Evolutionary conservation across 805 yeast species (phyloP).

Genomic region (Candida michaelii): DNA sequence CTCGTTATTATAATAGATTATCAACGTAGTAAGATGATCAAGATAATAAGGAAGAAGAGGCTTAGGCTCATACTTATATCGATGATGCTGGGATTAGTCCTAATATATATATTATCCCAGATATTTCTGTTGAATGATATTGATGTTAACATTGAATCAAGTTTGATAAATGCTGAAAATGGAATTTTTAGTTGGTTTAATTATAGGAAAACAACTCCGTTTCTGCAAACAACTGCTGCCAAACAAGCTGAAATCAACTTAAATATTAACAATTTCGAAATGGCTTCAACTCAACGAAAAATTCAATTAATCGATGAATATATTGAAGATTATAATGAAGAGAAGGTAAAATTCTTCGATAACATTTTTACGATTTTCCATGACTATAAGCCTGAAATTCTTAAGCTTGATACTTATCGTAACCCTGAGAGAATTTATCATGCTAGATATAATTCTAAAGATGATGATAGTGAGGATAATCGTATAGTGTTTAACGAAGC

Average conservation of each 20-base stretch:
- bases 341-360: constrained; percentile 34
- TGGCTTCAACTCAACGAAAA: constrained; percentile 7
- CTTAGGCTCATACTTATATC: constrained; percentile 2
- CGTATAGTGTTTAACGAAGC: constrained; percentile 48
- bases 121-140: constrained; percentile 9
- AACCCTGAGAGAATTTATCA: constrained; percentile 51
- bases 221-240: constrained; percentile 17
- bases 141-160: constrained; percentile 13
- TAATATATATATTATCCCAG: not conserved
- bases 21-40: not conserved
- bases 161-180: constrained; percentile 10
- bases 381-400: constrained; percentile 46
- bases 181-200: constrained; percentile 4
- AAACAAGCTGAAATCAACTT: constrained; percentile 8
- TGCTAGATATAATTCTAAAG: constrained; percentile 46
- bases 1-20: too few species aligned
- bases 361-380: constrained; percentile 41
- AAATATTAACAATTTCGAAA: constrained; percentile 14
- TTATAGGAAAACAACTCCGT: constrained; percentile 14
- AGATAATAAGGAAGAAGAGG: not conserved
- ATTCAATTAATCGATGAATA: constrained; percentile 9
- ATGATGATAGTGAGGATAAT: constrained; percentile 26
- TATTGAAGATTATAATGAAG: constrained; percentile 7
- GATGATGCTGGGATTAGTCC: constrained; percentile 1
- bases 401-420: constrained; percentile 42